Evolutionary conservation across 2,329 filamentous ascomycete genomes (phyloP), one percentile per base, ranked within the genome.

Genomic region (Aspergillus fumigatus): DNA sequence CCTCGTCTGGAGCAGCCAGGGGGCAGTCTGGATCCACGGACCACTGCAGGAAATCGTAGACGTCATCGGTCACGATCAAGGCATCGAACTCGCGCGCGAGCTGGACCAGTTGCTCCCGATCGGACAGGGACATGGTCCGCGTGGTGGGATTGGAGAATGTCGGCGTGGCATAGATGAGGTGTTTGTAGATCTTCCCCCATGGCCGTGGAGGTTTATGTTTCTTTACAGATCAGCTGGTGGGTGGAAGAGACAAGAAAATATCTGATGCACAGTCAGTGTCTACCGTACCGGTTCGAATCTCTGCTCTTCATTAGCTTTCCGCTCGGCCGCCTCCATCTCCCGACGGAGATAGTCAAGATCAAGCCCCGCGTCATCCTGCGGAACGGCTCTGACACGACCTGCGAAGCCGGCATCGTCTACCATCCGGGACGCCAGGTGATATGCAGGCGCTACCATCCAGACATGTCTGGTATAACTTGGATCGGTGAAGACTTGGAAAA

Each of bases 31-130:
- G 40, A 48, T 75, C 68, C 0, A 77, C 65, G 2, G 84, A 82
- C 90, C 92, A 97, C 70, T 92, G 89, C 4, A 97, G 80, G 62
- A 93, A 88, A 71, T 97, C 93, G 70, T 99, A 99, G 9, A 97
- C 92, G 71, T 99, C 94, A 75, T 97, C 93, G 50, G 84, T 84
- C 27, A 97, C 81, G 54, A 97, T 75, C n/a, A 97, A 81, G 6
- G 90, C 90, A 70, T 97, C 87, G 70, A 88, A 85, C 57, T 86
- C 79, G 55, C 93, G 82, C 0, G 93, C 93, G 6, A 97, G 74
- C n/a, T 79, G 77, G 25, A 97, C 85, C 3, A 97, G 80, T 10
- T 78, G 78, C 60, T 86, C 76, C 3, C 94, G 83, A 27, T 88
- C 83, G 19, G 74, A 70, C 3, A 91, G 73, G 14, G 87, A 85